Conservation (phyloP, 2,329 filamentous ascomycete species). For the Chalaropsis ovoidea region DNA sequence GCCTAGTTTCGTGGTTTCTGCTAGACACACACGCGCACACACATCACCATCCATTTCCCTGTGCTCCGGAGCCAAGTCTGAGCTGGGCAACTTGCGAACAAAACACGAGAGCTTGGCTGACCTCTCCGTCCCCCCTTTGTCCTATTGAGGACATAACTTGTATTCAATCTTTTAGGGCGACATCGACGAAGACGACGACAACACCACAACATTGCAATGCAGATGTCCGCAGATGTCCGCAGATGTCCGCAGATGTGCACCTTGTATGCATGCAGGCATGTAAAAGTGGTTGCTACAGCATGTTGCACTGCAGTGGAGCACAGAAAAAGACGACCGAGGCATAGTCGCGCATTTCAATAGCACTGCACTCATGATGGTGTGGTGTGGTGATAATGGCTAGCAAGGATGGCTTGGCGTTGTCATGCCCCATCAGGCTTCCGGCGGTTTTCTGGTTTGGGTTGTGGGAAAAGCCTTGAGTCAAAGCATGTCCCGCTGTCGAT, state of each 20-base stretch:
- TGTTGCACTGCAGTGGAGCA: neutral
- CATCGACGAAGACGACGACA: neutral
- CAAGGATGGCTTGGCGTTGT: neutral
- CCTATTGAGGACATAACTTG: neutral
- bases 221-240: neutral
- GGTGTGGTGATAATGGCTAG: neutral
- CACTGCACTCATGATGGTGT: neutral
- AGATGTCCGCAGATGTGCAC: too few relatives aligned
- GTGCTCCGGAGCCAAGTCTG: neutral
- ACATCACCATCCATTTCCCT: neutral
- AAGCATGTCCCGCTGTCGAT: neutral
- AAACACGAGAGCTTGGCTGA: neutral
- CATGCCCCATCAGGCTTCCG: neutral
- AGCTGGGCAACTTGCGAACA: neutral
- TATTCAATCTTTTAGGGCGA: neutral
- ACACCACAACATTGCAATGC: neutral
- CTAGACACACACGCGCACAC: neutral
- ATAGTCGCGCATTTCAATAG: neutral
- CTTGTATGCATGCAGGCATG: neutral
- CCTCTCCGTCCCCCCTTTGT: neutral
- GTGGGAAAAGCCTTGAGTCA: neutral
- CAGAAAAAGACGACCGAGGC: neutral
- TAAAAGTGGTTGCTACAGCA: neutral
- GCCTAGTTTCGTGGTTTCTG: neutral
- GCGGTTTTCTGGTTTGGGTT: neutral